Evolutionary conservation across 768 basidiomycete genomes (phyloP), one percentile per base, ranked within the genome.

Genomic region (Mycena albidolilacea): DNA sequence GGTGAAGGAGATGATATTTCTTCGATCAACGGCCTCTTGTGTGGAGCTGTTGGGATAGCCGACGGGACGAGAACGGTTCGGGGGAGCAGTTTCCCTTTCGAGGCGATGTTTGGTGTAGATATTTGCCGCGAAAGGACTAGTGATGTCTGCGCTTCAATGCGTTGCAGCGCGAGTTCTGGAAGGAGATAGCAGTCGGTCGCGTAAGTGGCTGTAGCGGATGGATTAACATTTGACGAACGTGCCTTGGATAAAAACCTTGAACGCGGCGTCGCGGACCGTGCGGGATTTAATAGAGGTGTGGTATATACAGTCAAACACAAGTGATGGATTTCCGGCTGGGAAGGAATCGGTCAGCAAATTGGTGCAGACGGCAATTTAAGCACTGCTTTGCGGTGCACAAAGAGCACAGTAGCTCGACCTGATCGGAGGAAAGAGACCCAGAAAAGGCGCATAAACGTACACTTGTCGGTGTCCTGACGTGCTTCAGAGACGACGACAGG

Each of bases 301-400:
- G 80, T 89, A 91, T 1, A 95, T 84, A 74, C 91, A 91, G 80
- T 95, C 95, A 75, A 95, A 91, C 7, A 95, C 92, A 46, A 93
- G 78, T 6, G 90, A 87, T 0, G 88, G 84, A 41, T 91, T 92
- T 6, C 94, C 94, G 74, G 91, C 94, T 95, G 62, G 43, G 30
- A 73, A 64, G 67, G 70, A 21, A 58, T 64, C 0, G 12, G 63
- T 73, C 19, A 73, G 59, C 21, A 38, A 38, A 43, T 12, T 11
- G 19, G 12, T 17, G 6, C n/a, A 30, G 23, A 15, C 35, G 5
- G 7, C 11, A 10, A 6, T 38, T 61, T 37, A 58, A 46, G 30
- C 10, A 43, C 44, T 39, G 57, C 50, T 39, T 52, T 74, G 63
- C 68, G 23, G 67, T 65, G 48, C 63, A 44, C 62, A 38, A 54